Evolutionary conservation across 2,329 filamentous ascomycete species (phyloP).

Genomic region (Fusarium sp.): DNA sequence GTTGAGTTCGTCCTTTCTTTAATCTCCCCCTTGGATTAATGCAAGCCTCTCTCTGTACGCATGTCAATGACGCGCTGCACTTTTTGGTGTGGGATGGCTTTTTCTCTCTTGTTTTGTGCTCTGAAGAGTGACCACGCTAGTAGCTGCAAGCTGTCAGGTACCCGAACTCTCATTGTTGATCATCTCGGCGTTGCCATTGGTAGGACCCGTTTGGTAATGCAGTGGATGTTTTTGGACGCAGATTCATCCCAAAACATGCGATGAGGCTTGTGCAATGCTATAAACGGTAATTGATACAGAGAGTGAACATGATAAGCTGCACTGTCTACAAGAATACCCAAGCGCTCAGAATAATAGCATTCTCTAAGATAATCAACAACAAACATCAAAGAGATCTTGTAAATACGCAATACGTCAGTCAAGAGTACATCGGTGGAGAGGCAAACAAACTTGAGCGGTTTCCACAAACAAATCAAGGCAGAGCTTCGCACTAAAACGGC

Average conservation of each 20-base stretch:
- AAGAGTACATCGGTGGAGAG: not conserved
- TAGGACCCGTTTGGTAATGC: not conserved
- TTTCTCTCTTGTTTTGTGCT: not conserved
- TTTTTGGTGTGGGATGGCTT: not conserved
- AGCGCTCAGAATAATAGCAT: not conserved
- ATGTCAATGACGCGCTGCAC: constrained; percentile 22
- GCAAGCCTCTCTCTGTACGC: constrained; percentile 1
- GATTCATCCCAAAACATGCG: not conserved
- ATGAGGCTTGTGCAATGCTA: not conserved
- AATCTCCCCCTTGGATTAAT: constrained; percentile 35
- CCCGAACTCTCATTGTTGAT: constrained; percentile 15
- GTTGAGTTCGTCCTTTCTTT: constrained; percentile 24
- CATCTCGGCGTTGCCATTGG: not conserved
- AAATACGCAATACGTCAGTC: not conserved
- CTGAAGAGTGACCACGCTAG: constrained; percentile 15
- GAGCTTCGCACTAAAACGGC: not conserved
- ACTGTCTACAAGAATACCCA: too few species aligned
- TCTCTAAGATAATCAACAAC: not conserved
- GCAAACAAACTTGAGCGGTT: not conserved
- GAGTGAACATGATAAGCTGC: not conserved
- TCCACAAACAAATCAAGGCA: constrained; percentile 8
- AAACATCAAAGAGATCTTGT: not conserved
- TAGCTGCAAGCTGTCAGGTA: constrained; percentile 36
- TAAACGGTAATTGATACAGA: not conserved
- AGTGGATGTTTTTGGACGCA: not conserved